Conservation (phyloP, 192 early-diverging fungal species). For the Backusella liffmaniae region DNA sequence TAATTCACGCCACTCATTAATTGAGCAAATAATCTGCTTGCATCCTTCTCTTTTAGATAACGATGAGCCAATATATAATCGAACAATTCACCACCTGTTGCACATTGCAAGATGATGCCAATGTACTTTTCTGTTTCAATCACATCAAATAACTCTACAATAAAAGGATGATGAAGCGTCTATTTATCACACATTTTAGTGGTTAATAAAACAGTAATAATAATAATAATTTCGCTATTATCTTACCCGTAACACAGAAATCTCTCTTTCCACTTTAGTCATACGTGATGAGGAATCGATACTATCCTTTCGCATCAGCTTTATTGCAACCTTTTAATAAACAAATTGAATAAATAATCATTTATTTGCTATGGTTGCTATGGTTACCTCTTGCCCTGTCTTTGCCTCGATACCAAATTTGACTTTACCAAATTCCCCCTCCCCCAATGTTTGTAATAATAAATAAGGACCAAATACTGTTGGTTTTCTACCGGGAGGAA, state of each 20-base stretch:
- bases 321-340: conserved; percentile 79
- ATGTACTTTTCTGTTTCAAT: conserved; percentile 96
- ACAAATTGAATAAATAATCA: background rate
- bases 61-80: conserved; percentile 95
- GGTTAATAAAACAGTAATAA: background rate
- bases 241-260: conserved; percentile 85
- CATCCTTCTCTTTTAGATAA: conserved; percentile 90
- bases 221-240: background rate
- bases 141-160: conserved; percentile 91
- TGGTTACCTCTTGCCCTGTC: conserved; percentile 62
- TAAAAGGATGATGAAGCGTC: conserved; percentile 86
- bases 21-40: conserved; percentile 90
- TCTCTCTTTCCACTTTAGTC: conserved; percentile 93
- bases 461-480: conserved; percentile 89
- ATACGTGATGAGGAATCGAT: conserved; percentile 80
- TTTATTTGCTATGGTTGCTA: background rate
- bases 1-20: conserved; percentile 91
- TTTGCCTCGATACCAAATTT: conserved; percentile 89
- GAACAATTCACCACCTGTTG: conserved; percentile 95
- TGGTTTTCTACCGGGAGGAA: conserved; percentile 41
- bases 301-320: conserved; percentile 91
- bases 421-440: conserved; percentile 98
- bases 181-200: conserved; percentile 45
- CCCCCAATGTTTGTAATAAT: conserved; percentile 93
- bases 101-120: conserved; percentile 96